phyloP scores from a whole-genome alignment of 2,329 filamentous ascomycete genomes.

The Piedraia hortae region DNA sequence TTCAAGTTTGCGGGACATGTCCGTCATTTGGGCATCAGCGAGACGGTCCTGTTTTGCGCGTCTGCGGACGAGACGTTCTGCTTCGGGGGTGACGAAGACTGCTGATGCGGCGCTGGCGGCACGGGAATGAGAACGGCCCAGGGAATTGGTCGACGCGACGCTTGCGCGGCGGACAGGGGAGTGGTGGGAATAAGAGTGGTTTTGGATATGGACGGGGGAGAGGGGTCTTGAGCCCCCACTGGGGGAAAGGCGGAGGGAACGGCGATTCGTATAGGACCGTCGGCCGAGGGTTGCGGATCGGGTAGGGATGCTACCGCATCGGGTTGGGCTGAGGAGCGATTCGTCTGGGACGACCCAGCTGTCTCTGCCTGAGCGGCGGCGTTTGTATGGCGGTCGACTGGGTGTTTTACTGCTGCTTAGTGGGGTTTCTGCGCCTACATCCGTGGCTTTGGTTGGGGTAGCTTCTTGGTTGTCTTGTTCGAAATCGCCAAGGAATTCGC shows the following conservation, averaged over 20 bases:
- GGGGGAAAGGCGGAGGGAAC: not conserved
- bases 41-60: conserved; percentile 47
- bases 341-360: conserved; percentile 19
- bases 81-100: conserved; percentile 27
- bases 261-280: not conserved
- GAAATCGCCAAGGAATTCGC: conserved; percentile 17
- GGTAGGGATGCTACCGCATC: conserved; percentile 13
- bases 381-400: conserved; percentile 14
- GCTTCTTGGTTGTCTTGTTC: conserved; percentile 12
- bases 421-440: conserved; percentile 18
- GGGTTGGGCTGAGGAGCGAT: not conserved
- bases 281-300: conserved; percentile 1
- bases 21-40: conserved; percentile 49
- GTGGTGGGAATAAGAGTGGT: no score
- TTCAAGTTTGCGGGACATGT: conserved; percentile 52
- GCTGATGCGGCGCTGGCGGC: not conserved
- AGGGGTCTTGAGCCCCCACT: not conserved
- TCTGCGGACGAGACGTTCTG: conserved; percentile 44
- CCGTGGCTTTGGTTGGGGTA: no score
- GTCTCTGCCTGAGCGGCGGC: conserved; percentile 20
- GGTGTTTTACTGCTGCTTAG: conserved; percentile 10
- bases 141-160: not conserved
- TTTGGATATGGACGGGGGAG: no score
- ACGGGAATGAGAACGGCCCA: not conserved
- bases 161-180: not conserved